These are phyloP conservation scores for Monotropa hypopitys DNA, from an alignment of 179 eudicot species.

Conservation along the genomic window DNA sequence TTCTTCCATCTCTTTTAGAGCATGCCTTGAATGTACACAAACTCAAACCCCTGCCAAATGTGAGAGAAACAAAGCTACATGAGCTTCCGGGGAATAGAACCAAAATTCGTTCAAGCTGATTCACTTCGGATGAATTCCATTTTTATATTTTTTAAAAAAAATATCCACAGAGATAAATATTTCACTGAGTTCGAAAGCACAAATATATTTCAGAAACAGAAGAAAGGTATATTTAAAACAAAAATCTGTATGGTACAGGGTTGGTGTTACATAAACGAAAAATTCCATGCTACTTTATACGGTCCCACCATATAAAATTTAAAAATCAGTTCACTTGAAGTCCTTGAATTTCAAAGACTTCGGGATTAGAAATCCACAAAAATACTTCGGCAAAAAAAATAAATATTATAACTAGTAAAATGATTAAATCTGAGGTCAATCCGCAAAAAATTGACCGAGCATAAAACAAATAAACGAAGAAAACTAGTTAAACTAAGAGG, in stretches of 20 bases:
- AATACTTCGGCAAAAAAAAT: too few species aligned
- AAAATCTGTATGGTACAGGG: not conserved
- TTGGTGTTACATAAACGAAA: not conserved
- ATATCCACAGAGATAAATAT: too few species aligned
- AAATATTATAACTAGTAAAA: too few species aligned
- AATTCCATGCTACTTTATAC: not conserved
- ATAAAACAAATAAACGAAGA: too few species aligned
- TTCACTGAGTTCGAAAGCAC: not conserved
- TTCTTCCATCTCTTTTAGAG: slow-evolving; percentile 5
- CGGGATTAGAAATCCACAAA: too few species aligned
- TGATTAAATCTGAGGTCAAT: too few species aligned
- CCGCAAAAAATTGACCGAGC: too few species aligned
- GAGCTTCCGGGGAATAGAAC: not conserved
- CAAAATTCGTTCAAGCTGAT: not conserved
- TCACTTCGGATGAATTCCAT: not conserved
- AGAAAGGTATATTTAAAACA: not conserved
- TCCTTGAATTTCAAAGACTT: too few species aligned
- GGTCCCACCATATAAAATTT: not conserved
- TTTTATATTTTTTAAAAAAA: not conserved
- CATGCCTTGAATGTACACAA: not conserved
- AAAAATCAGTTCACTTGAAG: not conserved
- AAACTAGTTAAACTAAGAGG: too few species aligned
- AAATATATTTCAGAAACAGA: not conserved
- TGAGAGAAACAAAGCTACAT: not conserved
- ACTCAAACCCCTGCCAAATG: not conserved